Conservation (phyloP, 495 filamentous ascomycete genomes). For the Penicillium bialowiezense region DNA sequence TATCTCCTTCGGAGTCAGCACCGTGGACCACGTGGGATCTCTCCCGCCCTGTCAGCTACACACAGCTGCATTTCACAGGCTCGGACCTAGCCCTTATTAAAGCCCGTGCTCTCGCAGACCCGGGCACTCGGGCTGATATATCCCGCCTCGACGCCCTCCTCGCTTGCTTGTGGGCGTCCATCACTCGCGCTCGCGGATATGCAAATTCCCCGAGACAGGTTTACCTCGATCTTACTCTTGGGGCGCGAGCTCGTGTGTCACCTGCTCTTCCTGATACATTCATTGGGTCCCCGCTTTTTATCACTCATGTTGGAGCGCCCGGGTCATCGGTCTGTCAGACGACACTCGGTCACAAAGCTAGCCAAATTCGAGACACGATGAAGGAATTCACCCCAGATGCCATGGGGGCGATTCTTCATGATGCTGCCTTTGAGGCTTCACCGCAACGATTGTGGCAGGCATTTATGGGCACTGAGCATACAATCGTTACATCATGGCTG, state of each 20-base stretch:
- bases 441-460: constrained; percentile 36
- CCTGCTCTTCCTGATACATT: constrained; percentile 18
- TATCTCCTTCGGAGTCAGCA: constrained; percentile 17
- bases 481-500: constrained; percentile 32
- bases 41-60: constrained; percentile 17
- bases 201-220: constrained; percentile 12
- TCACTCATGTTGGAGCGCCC: constrained; percentile 26
- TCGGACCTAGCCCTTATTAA: constrained; percentile 7
- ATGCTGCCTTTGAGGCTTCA: constrained; percentile 25
- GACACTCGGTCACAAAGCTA: neutral
- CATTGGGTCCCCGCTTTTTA: constrained; percentile 23
- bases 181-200: constrained; percentile 25
- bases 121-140: constrained; percentile 9
- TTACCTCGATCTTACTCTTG: constrained; percentile 24
- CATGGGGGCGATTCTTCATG: constrained; percentile 24
- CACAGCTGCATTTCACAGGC: constrained; percentile 21
- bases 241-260: constrained; percentile 12
- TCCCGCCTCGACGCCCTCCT: constrained; percentile 32
- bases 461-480: constrained; percentile 27
- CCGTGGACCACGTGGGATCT: constrained; percentile 29
- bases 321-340: neutral
- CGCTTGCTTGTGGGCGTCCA: constrained; percentile 30
- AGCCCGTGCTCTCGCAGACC: constrained; percentile 11
- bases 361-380: constrained; percentile 26
- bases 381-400: constrained; percentile 13